A percentile compares a stretch with the other conserved stretches of the same genome.
These are phyloP conservation scores for Cladobotryum protrusum DNA, from an alignment of 2,329 filamentous ascomycete species.

Conservation along the genomic window DNA sequence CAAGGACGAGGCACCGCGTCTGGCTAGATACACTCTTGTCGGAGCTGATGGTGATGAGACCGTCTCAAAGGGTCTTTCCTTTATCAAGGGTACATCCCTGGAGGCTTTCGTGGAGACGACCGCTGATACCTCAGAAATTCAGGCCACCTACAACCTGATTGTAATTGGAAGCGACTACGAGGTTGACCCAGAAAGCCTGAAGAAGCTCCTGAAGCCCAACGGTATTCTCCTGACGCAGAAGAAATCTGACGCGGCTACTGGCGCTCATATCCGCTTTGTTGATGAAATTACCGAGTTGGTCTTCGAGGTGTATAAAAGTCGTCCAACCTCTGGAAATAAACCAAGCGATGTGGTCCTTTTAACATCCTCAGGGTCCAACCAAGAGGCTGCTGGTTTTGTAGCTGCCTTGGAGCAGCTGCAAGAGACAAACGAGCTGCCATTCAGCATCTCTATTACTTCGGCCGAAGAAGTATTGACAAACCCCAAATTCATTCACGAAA, in stretches of 20 bases:
- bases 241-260: background rate
- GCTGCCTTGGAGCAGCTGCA: background rate
- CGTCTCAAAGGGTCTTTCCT: conserved; percentile 3
- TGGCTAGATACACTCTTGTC: conserved; percentile 29
- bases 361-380: background rate
- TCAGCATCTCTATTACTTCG: too few relatives aligned
- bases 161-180: conserved; percentile 17
- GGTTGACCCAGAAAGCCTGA: conserved; percentile 14
- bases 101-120: conserved; percentile 25
- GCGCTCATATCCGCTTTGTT: background rate
- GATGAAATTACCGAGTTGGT: background rate
- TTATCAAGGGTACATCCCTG: conserved; percentile 13
- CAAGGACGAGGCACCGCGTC: conserved; percentile 22
- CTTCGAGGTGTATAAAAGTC: background rate
- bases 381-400: background rate
- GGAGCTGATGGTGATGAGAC: conserved; percentile 9
- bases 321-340: background rate
- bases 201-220: conserved; percentile 21
- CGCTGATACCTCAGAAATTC: conserved; percentile 15
- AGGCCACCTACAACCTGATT: conserved; percentile 29
- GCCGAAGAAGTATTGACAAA: too few relatives aligned
- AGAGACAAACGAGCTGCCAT: background rate
- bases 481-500: conserved; percentile 16
- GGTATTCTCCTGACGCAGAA: conserved; percentile 23
- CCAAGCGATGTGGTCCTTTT: background rate